A percentile compares a stretch with the other conserved stretches of the same genome.
Evolutionary conservation across 495 filamentous ascomycete species (phyloP).

Genomic region (Lindgomyces ingoldianus): DNA sequence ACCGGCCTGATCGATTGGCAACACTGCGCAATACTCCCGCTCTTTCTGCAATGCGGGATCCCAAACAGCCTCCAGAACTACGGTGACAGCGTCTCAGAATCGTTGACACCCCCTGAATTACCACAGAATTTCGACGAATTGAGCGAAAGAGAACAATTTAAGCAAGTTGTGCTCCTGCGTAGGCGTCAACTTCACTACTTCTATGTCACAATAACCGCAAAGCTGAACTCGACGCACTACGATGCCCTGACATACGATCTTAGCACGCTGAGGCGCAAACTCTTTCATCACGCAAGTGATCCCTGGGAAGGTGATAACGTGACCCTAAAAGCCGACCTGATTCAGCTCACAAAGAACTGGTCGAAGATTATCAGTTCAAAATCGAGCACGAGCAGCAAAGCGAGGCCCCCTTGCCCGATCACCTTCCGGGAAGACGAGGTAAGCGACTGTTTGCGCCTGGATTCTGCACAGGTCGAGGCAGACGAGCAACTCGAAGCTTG

Average conservation of each 20-base stretch:
- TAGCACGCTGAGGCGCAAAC: constrained; percentile 1
- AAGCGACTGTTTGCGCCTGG: background rate
- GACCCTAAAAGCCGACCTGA: constrained; percentile 12
- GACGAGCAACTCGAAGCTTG: background rate
- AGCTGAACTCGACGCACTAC: constrained; percentile 13
- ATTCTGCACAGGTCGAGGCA: background rate
- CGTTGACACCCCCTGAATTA: background rate
- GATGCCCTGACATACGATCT: background rate
- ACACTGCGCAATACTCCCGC: constrained; percentile 9
- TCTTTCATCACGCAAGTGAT: constrained; percentile 9
- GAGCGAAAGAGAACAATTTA: background rate
- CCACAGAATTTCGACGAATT: background rate
- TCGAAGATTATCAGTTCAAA: background rate
- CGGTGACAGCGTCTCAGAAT: constrained; percentile 13
- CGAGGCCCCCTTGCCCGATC: constrained; percentile 10
- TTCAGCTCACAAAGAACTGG: constrained; percentile 4
- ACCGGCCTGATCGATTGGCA: constrained; percentile 31
- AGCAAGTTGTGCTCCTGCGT: constrained; percentile 3
- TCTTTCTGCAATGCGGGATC: constrained; percentile 15
- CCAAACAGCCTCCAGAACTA: constrained; percentile 17
- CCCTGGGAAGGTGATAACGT: constrained; percentile 16
- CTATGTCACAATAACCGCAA: constrained; percentile 6
- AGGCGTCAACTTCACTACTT: constrained; percentile 12
- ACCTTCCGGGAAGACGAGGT: background rate
- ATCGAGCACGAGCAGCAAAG: background rate